Base-by-base conservation (phyloP, 2,329 filamentous ascomycete species). In the Hyphodiscus sp. region DNA sequence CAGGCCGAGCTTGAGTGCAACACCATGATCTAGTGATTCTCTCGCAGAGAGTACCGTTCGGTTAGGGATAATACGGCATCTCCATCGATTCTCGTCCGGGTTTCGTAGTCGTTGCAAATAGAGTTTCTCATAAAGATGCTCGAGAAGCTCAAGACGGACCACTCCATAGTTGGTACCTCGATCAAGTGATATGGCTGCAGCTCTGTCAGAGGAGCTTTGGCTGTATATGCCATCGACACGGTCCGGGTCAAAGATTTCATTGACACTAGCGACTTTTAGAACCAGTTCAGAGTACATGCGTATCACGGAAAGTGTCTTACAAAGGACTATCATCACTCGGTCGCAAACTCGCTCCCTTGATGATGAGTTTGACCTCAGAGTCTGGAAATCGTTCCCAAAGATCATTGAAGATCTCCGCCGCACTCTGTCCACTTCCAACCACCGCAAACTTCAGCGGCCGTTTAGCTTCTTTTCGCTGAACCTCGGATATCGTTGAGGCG, bases 281-380 rank as follows among this genome's bases (percentile, higher is more conserved):
- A 38, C 4, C 29, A n/a, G 33, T 38, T 13, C 33, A 38, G 16
- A 38, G 4, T n/a, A 38, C 11, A n/a, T 38, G 33, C 19, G 41
- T 8, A 26, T 46, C 43, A 20, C 44, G 30, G 33, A 19, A 20
- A 18, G 19, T 43, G 30, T 79, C 87, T 75, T 76, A 91, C 88
- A 97, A 97, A 18, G 92, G 94, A 51, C 90, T 96, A 70, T 97
- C 94, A 67, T 99, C 92, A 67, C 90, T 95, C 1, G 92, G 92
- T 63, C 87, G 84, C 56, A 99, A 73, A 53, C 92, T 91, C 58
- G 90, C 82, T 43, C 86, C 85, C 62, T 89, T 85, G 76, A 96
- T 92, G 55, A 96, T 75, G 53, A 99, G 73, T 38, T 77, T 81
- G 0, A 91, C 91, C 63, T 81, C 79, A 26, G 87, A 83, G 67